Evolutionary conservation across 2,329 filamentous ascomycete genomes (phyloP), one percentile per base, ranked within the genome.

Genomic region (Diaporthe helianthi): DNA sequence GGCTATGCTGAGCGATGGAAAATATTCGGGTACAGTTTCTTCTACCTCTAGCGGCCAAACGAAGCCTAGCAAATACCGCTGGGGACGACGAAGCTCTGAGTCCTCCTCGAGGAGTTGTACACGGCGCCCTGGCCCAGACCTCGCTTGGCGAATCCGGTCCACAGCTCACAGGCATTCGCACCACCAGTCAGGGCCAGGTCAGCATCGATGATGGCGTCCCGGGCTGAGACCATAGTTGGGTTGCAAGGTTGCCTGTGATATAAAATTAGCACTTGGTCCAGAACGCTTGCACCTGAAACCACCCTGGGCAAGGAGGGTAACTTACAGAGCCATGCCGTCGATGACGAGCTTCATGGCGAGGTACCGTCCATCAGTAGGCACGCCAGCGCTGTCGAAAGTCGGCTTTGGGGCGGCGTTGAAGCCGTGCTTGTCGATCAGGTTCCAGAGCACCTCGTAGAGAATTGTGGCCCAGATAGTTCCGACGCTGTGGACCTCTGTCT

Each of bases 361-460:
- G 73, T 82, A 87, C 69, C 82, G 83, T 24, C 86, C 86, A 68
- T 87, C 85, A 0, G 79, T 83, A 3, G 86, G 85, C 1, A 86
- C 80, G 3, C 84, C 83, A 10, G 79, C 78, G 13, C 38, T 67
- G 54, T 76, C 73, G 61, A 87, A 83, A 1, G 76, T 75, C 0
- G 86, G 86, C 19, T 76, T 73, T 10, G 76, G 76, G 0, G 71
- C 78, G 54, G 82, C 78, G 51, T 82, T 86, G 77, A 84, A 85
- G 67, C 86, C 86, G 71, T 86, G 76, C 78, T 85, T 85, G 64
- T 86, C 86, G 69, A 88, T 85, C 41, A 88, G 73, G 76, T 86
- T 87, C 86, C 86, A 88, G 68, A 87, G 75, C 15, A 88, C 79
- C 73, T 88, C 86, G 76, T 87, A 87, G 5, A 88, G 78, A 51